Evolutionary conservation across 768 basidiomycete genomes (phyloP).

Genomic region (Termitomyces sp.): DNA sequence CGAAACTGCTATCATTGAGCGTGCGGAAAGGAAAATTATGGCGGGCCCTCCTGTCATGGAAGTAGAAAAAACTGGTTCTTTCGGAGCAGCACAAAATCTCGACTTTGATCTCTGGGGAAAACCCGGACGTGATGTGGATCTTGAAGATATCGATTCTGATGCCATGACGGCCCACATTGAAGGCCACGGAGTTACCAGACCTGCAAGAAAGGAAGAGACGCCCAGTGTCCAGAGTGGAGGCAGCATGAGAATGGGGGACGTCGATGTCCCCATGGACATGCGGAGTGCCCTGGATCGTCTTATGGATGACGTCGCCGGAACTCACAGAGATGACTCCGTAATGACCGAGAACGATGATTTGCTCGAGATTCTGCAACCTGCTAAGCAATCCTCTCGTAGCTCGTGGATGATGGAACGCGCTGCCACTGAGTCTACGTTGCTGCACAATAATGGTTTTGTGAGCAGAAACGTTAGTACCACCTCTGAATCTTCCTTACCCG

Average conservation of each 20-base stretch:
- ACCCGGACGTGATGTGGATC: constrained; percentile 35
- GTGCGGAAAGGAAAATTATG: constrained; percentile 35
- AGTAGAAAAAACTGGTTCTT: constrained; percentile 28
- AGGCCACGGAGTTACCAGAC: background rate
- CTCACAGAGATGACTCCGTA: constrained; percentile 35
- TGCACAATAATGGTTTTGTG: constrained; percentile 29
- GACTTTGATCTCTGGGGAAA: constrained; percentile 45
- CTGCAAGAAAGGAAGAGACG: constrained; percentile 4
- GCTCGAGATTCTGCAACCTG: constrained; percentile 21
- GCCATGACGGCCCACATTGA: background rate
- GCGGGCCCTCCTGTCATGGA: constrained; percentile 13
- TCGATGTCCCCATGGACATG: constrained; percentile 51
- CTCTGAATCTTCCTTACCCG: constrained; percentile 32
- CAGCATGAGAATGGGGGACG: constrained; percentile 34
- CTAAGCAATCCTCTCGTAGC: constrained; percentile 10
- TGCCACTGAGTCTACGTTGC: constrained; percentile 43
- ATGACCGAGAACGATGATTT: constrained; percentile 37
- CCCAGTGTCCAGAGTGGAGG: constrained; percentile 21
- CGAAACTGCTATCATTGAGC: constrained; percentile 45
- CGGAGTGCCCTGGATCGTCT: constrained; percentile 66
- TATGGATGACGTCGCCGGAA: constrained; percentile 61
- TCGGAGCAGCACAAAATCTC: constrained; percentile 19
- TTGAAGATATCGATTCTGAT: constrained; percentile 13
- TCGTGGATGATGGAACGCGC: constrained; percentile 33
- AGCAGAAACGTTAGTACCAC: constrained; percentile 39